These are phyloP conservation scores for Lactarius sp. DNA, from an alignment of 768 basidiomycete genomes.

Conservation along the genomic window DNA sequence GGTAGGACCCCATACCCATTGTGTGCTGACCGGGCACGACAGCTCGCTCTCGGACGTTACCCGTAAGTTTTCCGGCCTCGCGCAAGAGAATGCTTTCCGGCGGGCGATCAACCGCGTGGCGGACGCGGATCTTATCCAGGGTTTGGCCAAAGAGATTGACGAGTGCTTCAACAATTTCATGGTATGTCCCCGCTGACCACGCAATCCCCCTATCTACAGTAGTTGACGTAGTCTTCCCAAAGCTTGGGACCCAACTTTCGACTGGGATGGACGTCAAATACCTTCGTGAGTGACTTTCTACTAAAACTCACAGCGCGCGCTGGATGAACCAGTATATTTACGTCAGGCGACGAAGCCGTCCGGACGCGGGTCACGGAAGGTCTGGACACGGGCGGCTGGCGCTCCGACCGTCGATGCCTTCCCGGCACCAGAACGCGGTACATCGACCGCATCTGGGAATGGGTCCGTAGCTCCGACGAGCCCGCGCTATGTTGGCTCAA, in stretches of 20 bases:
- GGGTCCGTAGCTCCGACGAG: slow-evolving; percentile 12
- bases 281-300: slow-evolving; percentile 9
- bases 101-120: slow-evolving; percentile 18
- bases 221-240: neutral
- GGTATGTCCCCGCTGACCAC: neutral
- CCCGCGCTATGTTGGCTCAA: slow-evolving; percentile 21
- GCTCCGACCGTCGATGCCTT: slow-evolving; percentile 15
- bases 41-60: slow-evolving; percentile 14
- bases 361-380: slow-evolving; percentile 14
- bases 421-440: slow-evolving; percentile 22
- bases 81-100: slow-evolving; percentile 18
- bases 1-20: neutral
- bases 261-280: slow-evolving; percentile 14
- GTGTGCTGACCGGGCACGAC: neutral
- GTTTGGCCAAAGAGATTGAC: slow-evolving; percentile 13
- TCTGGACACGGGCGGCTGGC: slow-evolving; percentile 17
- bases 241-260: slow-evolving; percentile 20
- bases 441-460: slow-evolving; percentile 16
- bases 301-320: neutral
- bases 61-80: slow-evolving; percentile 14
- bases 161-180: slow-evolving; percentile 7
- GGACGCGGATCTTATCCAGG: slow-evolving; percentile 12
- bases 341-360: slow-evolving; percentile 13
- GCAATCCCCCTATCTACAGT: neutral
- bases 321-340: neutral